Evolutionary conservation across 441 rosid species (phyloP), one percentile per base, ranked within the genome.

Genomic region (Melastoma candidum): DNA sequence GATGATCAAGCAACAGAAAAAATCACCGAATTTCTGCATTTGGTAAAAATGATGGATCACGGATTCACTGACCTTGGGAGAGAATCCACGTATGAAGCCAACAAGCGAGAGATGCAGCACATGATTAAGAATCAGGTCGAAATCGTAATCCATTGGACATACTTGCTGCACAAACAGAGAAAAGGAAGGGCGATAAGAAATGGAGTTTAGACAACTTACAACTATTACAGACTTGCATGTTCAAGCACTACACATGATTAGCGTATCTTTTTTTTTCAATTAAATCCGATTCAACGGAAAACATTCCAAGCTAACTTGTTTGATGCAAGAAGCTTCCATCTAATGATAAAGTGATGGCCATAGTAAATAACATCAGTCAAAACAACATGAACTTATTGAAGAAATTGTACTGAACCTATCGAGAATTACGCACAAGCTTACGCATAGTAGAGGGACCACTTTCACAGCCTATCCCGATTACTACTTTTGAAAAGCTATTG

Each of bases 81-180:
- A 41, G 9, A 63, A 49, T 44, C 69, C 64, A 11, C 65, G 64
- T 63, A 73, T 66, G 57, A 66, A 73, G 47, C 77, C 77, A 25
- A 69, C 69, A 52, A 73, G 71, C 32, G 60, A 51, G 9, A 69
- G 53, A 12, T 63, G 71, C 63, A 73, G 0, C 2, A 48, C 50
- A 51, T 63, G 63, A 56, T 63, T 56, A 13, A 58, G 11, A 27
- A 39, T 11, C 3, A 14, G 6, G 45, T 32, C 58, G 17, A 9
- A 2, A 0, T 53, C 48, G 11, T 29, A 67, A 26, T 63, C 69
- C 36, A 66, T 46, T 22, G 29, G 9, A 54, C 67, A 54, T 48
- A 73, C 44, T 46, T 70, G 58, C 77, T 70, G 67, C 63, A 48
- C 52, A 49, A 47, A 26, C 52, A 11, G 43, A 39, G 12, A 41